A percentile compares a stretch with the other conserved stretches of the same genome.
Conservation (phyloP, 2,329 filamentous ascomycete species). For the Balansia obtecta region DNA sequence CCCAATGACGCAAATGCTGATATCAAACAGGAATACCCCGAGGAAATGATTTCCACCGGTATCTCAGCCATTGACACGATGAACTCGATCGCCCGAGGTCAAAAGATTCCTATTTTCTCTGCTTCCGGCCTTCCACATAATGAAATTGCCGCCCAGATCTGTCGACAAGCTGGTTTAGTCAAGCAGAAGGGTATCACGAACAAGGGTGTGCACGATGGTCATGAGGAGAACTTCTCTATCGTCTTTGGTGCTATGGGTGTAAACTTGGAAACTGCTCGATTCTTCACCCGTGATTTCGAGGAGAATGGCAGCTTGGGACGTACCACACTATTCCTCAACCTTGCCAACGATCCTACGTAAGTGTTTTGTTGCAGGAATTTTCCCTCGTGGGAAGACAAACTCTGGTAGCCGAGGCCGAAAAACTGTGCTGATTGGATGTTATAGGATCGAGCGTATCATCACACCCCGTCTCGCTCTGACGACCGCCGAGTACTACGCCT, state of each 20-base stretch:
- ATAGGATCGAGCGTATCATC: constrained; percentile 96
- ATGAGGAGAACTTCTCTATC: constrained; percentile 99
- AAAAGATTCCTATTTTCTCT: constrained; percentile 99
- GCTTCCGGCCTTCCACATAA: constrained; percentile 97
- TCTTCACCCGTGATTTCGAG: constrained; percentile 98
- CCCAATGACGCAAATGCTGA: constrained; percentile 8
- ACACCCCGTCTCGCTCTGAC: constrained; percentile 96
- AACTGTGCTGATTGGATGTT: background rate
- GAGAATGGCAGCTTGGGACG: constrained; percentile 98
- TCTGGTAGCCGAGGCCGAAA: background rate
- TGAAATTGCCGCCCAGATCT: constrained; percentile 98
- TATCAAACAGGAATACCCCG: constrained; percentile 69
- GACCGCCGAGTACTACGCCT: constrained; percentile 98
- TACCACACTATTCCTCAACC: constrained; percentile 93
- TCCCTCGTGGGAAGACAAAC: background rate
- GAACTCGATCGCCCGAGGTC: constrained; percentile 94
- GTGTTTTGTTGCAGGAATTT: constrained; percentile 21
- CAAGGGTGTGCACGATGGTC: constrained; percentile 91
- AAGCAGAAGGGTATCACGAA: constrained; percentile 65
- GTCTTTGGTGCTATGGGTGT: constrained; percentile 99
- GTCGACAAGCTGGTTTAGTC: constrained; percentile 89
- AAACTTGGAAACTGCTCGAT: constrained; percentile 95
- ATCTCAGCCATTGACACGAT: constrained; percentile 99
- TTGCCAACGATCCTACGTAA: constrained; percentile 97
- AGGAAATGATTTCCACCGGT: constrained; percentile 99